Percentiles rank a stretch among this genome's conserved stretches.
Evolutionary conservation across 2,329 filamentous ascomycete genomes (phyloP).

Genomic region (Colletotrichum simmondsii): DNA sequence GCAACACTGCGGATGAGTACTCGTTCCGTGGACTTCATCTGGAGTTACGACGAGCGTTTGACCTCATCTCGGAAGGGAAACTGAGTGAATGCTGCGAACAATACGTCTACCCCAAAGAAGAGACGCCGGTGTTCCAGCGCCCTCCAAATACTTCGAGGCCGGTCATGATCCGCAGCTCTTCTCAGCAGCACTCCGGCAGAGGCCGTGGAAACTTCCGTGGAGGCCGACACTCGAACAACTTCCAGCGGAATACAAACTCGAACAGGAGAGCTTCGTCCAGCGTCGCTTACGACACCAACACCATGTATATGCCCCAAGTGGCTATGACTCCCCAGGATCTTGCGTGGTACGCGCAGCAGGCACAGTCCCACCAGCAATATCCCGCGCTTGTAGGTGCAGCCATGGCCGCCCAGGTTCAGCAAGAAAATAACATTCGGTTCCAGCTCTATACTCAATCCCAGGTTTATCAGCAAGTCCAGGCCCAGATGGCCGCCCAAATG

Average conservation of each 20-base stretch:
- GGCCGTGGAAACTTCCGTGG: conserved; percentile 62
- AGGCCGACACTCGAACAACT: conserved; percentile 57
- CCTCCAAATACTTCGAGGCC: conserved; percentile 66
- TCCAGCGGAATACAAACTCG: conserved; percentile 55
- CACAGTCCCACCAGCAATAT: conserved; percentile 50
- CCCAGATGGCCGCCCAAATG: conserved; percentile 34
- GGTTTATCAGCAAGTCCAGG: conserved; percentile 34
- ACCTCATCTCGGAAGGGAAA: conserved; percentile 80
- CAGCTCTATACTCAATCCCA: conserved; percentile 37
- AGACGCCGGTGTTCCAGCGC: conserved; percentile 69
- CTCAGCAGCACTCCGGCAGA: conserved; percentile 64
- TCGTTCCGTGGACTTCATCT: conserved; percentile 92
- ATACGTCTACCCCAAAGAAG: conserved; percentile 88
- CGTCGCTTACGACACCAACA: conserved; percentile 60
- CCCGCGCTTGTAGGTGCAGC: conserved; percentile 37
- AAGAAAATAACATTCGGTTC: conserved; percentile 31
- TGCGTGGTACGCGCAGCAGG: conserved; percentile 58
- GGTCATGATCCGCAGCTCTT: conserved; percentile 69
- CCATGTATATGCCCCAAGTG: conserved; percentile 56
- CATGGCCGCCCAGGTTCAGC: conserved; percentile 37
- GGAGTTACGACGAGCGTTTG: conserved; percentile 90
- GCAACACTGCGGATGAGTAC: conserved; percentile 95
- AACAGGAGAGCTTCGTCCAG: conserved; percentile 65
- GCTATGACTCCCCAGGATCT: conserved; percentile 57
- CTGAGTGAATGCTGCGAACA: conserved; percentile 87